Evolutionary conservation across 805 yeast genomes (phyloP), one percentile per base, ranked within the genome.

Genomic region (Scheffersomyces amazonensis): DNA sequence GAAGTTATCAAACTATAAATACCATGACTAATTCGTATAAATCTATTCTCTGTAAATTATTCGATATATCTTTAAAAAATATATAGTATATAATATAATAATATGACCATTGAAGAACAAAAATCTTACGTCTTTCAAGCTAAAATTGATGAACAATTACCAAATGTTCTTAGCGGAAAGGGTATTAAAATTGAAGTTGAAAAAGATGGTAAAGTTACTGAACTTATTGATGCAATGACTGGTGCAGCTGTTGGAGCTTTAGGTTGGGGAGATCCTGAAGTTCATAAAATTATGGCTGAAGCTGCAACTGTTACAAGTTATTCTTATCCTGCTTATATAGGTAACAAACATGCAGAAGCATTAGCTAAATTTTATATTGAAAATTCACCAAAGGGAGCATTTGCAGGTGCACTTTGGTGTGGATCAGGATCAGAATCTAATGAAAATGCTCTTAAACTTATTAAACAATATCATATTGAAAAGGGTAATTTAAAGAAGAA

Each of bases 111-210:
- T 15, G 30, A 27, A 27, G 30, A 27, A 13, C 30, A 46, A 34
- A 48, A 49, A 18, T 69, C 76, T 8, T 56, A 65, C 49, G 62
- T 69, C 27, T 73, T 74, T 58, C 77, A 72, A 52, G 69, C 62
- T 27, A 53, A 62, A 37, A 55, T 74, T 35, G 52, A 54, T 43
- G 56, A 65, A 44, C 55, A 53, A 36, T 60, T 64, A 31, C 66
- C 71, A 4, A 60, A 58, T 40, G 71, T 69, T 37, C 62, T 68
- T 31, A 60, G 56, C 15, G 76, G 77, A 33, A 54, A 65, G 31
- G 80, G 79, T 24, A 47, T 58, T 35, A 57, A 56, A 46, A 55
- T 75, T 45, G 60, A 63, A 13, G 54, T 71, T 25, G 66, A 63
- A 42, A 52, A 59, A 24, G 69, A 73, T 16, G 68, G 66, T 32